Base-by-base conservation (phyloP, 164 flowering plant species). In the Chimonanthus praecox region DNA sequence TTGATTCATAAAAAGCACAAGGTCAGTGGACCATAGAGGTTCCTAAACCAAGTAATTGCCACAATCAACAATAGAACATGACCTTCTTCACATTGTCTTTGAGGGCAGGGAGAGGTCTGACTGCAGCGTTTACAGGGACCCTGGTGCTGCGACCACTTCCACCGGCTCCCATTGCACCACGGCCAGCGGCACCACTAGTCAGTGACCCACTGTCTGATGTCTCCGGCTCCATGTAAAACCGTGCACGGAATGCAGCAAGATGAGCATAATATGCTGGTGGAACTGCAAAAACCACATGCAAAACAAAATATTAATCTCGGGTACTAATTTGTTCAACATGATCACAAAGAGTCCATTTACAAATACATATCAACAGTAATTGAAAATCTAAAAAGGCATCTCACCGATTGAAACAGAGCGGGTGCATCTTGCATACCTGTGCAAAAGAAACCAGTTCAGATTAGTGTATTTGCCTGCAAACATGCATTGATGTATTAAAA, bases 201-300 rank as follows among this genome's bases (percentile, higher is more conserved):
- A 88, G 76, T 13, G 93, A 89, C 4, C 96, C 93, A 70, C 89
- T 87, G 73, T 88, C 93, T 0, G 93, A 91, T 1, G 89, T 83
- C 80, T 91, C 92, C 3, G 94, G 94, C 58, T 91, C 97, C 97
- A 91, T 84, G 68, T 89, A 91, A 71, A 91, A 91, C 0, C 92
- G 88, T 9, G 97, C 97, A 43, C 94, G 84, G 69, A 89, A 89
- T 0, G 97, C 97, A 62, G 94, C 94, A 2, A 89, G 83, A 77
- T 91, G 97, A 1, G 97, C 97, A 75, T 91, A 91, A 71, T 91
- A 89, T 2, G 94, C 97, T 1, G 97, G 97, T 1, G 94, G 97
- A 13, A 91, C 97, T 91, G 88, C 68, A 45, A 72, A 45, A 44
- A 2, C 61, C 46, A 73, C 15, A 66, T 4, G 33, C n/a, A 20